Evolutionary conservation across 2,329 filamentous ascomycete species (phyloP).

Genomic region (Nothomitra cinnamomea): DNA sequence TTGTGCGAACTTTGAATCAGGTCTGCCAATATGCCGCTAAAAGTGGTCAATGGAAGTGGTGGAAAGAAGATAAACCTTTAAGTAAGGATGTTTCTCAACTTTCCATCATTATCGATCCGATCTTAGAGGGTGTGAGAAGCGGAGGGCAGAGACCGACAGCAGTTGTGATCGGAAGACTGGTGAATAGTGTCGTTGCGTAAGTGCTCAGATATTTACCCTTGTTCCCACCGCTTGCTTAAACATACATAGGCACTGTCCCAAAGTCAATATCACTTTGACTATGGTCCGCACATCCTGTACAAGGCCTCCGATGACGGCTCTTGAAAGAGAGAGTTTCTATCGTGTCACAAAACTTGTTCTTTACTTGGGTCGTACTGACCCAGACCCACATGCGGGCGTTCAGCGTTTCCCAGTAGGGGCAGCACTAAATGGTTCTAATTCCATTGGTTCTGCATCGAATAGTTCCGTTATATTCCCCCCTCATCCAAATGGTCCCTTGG

Average conservation of each 20-base stretch:
- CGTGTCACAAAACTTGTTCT: constrained; percentile 2
- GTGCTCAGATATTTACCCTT: not conserved
- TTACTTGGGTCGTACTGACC: not conserved
- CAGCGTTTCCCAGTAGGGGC: too few relatives aligned
- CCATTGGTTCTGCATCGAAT: too few relatives aligned
- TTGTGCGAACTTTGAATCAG: constrained; percentile 2
- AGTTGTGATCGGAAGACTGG: not conserved
- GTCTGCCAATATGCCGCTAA: not conserved
- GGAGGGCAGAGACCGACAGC: constrained; percentile 2
- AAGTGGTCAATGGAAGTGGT: not conserved
- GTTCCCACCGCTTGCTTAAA: not conserved
- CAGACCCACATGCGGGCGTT: not conserved
- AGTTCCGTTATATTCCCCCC: not conserved
- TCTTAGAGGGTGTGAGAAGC: constrained; percentile 1
- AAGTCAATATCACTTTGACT: constrained; percentile 1
- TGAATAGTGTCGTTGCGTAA: not conserved
- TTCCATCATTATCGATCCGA: constrained; percentile 1
- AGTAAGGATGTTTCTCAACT: constrained; percentile 4
- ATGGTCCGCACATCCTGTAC: not conserved
- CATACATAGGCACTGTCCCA: not conserved
- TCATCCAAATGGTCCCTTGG: not conserved
- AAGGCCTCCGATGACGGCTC: not conserved
- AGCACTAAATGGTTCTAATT: too few relatives aligned
- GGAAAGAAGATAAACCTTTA: constrained; percentile 1
- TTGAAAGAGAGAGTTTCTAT: not conserved